A percentile compares a stretch with the other conserved stretches of the same genome.
Conservation (phyloP, 78 protist species). For the Cavenderia fasciculata region DNA sequence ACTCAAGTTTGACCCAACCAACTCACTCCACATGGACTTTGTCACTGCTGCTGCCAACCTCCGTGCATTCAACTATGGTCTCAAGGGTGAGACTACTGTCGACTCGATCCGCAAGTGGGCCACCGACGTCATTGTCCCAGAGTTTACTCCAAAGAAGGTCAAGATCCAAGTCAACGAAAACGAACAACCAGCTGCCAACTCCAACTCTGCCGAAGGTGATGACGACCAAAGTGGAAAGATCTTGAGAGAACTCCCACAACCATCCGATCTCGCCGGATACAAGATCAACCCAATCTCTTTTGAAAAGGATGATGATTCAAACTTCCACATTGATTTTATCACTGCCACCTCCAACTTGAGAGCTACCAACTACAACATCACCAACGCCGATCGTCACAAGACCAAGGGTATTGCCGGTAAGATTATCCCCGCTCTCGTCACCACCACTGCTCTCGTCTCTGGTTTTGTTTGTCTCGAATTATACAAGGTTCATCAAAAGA, state of each 20-base stretch:
- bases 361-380: conserved; percentile 97
- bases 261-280: conserved; percentile 46
- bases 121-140: conserved; percentile 87
- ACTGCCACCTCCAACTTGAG: conserved; percentile 98
- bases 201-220: conserved; percentile 14
- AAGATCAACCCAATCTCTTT: conserved; percentile 78
- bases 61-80: conserved; percentile 92
- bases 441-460: conserved; percentile 99
- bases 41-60: conserved; percentile 93
- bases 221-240: conserved; percentile 57
- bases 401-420: conserved; percentile 98
- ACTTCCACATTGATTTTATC: conserved; percentile 99
- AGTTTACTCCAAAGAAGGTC: conserved; percentile 89
- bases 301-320: conserved; percentile 98
- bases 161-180: conserved; percentile 86
- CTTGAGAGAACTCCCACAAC: conserved; percentile 39
- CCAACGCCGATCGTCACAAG: conserved; percentile 81
- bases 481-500: conserved; percentile 84
- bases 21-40: conserved; percentile 89
- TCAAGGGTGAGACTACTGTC: conserved; percentile 40
- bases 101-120: conserved; percentile 33
- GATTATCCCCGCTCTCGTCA: conserved; percentile 99
- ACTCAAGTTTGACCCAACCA: conserved; percentile 76
- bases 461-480: conserved; percentile 94
- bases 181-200: conserved; percentile 6